Conservation (phyloP, 768 basidiomycete species). For the Pleurotus tuber-regium region DNA sequence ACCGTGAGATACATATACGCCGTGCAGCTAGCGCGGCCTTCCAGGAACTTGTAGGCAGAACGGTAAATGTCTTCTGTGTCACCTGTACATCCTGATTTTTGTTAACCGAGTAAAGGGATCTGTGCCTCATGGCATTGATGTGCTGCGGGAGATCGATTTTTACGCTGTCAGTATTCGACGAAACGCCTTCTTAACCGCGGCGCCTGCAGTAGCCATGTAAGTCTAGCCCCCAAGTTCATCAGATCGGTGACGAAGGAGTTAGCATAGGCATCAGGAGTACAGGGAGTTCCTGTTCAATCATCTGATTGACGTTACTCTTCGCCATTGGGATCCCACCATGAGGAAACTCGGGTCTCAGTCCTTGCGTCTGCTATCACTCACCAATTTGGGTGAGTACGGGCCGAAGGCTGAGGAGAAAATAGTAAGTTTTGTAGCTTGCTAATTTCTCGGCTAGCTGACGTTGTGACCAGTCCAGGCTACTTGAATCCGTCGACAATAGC, state of each 20-base stretch:
- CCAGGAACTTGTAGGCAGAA: conserved; percentile 94
- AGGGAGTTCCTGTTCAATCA: conserved; percentile 67
- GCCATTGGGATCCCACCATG: conserved; percentile 90
- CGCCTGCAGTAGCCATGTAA: conserved; percentile 84
- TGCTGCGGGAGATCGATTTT: conserved; percentile 90
- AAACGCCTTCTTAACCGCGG: conserved; percentile 82
- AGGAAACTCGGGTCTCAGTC: conserved; percentile 76
- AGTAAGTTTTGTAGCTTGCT: conserved; percentile 37
- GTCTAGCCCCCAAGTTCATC: conserved; percentile 27
- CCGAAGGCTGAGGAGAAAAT: conserved; percentile 45
- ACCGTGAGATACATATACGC: conserved; percentile 92
- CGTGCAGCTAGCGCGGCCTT: conserved; percentile 96
- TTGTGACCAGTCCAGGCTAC: conserved; percentile 45
- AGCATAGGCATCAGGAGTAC: conserved; percentile 73
- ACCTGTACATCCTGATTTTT: not conserved
- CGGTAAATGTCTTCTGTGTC: conserved; percentile 43
- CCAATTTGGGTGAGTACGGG: conserved; percentile 54
- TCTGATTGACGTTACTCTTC: conserved; percentile 66
- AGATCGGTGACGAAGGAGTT: not conserved
- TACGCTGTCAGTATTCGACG: conserved; percentile 86
- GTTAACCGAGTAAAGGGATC: conserved; percentile 52
- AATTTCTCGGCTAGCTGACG: not conserved
- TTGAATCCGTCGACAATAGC: conserved; percentile 60
- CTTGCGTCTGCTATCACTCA: conserved; percentile 61
- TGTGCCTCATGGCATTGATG: conserved; percentile 93